Conservation (phyloP, 208 protist genomes). For the Leishmania lainsoni region DNA sequence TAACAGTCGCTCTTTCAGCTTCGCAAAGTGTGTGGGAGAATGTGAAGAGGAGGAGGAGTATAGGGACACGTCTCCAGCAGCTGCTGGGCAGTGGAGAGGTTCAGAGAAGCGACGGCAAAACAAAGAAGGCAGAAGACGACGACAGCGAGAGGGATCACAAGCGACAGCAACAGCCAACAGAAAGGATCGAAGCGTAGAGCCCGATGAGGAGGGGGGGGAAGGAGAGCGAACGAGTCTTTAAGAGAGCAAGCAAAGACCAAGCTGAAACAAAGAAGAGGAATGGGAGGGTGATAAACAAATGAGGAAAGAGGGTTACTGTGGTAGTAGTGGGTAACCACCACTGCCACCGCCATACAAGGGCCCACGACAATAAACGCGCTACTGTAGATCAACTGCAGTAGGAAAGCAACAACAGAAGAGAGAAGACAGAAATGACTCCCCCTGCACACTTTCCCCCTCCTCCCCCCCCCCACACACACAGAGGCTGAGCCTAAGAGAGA, state of each 20-base stretch:
- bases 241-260: no score
- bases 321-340: background rate
- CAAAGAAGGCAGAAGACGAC: background rate
- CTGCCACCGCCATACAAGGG: background rate
- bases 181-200: background rate
- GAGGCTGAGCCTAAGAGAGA: background rate
- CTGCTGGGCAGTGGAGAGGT: background rate
- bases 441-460: background rate
- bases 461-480: background rate
- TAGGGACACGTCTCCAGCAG: no score
- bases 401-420: background rate
- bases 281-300: background rate
- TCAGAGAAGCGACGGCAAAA: slow-evolving; percentile 9
- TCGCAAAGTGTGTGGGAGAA: background rate
- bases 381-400: background rate
- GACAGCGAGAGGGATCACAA: background rate
- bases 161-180: background rate
- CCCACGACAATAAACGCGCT: background rate
- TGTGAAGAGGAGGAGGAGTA: background rate
- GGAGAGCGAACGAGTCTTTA: background rate
- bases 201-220: slow-evolving; percentile 2
- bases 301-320: background rate
- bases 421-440: background rate
- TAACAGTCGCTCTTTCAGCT: background rate
- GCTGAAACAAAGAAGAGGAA: slow-evolving; percentile 6